phyloP scores from a whole-genome alignment of 257 asterid species.

The Cruciata laevipes region DNA sequence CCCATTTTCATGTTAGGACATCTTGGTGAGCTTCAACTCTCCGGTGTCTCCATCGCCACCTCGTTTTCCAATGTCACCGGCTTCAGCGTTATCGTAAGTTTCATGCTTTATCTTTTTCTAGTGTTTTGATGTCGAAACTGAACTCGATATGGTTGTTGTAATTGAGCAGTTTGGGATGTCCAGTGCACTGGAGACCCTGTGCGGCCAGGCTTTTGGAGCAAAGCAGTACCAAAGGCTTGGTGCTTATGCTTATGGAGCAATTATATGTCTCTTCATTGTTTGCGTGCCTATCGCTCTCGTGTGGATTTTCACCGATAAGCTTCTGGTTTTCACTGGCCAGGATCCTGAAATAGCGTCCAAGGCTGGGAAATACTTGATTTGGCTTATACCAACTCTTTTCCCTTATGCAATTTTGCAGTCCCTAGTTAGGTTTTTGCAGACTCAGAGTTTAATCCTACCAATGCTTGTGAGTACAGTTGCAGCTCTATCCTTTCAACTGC shows the following conservation, averaged over 20 bases:
- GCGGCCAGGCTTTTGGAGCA: constrained; percentile 93
- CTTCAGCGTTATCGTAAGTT: constrained; percentile 50
- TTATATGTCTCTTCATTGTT: constrained; percentile 42
- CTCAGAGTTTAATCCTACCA: constrained; percentile 67
- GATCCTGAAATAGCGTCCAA: constrained; percentile 56
- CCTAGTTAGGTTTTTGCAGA: constrained; percentile 56
- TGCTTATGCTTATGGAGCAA: constrained; percentile 39
- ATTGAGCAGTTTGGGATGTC: constrained; percentile 65
- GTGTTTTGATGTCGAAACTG: neutral
- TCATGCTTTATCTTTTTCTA: neutral
- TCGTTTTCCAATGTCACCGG: constrained; percentile 55
- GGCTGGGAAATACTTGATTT: constrained; percentile 56
- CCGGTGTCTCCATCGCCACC: constrained; percentile 60
- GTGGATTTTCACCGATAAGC: constrained; percentile 51
- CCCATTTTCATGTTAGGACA: constrained; percentile 70
- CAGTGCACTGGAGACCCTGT: constrained; percentile 76
- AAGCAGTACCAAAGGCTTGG: constrained; percentile 56
- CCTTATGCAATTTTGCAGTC: constrained; percentile 73
- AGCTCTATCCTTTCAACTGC: constrained; percentile 48
- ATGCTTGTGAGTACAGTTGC: constrained; percentile 60
- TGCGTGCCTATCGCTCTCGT: constrained; percentile 53
- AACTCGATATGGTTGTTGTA: neutral
- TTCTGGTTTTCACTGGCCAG: constrained; percentile 49
- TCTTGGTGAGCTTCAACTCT: constrained; percentile 45
- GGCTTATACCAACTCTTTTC: constrained; percentile 64